Evolutionary conservation across 371 early-diverging fungal species (phyloP).

Genomic region (Mortierella sp.): DNA sequence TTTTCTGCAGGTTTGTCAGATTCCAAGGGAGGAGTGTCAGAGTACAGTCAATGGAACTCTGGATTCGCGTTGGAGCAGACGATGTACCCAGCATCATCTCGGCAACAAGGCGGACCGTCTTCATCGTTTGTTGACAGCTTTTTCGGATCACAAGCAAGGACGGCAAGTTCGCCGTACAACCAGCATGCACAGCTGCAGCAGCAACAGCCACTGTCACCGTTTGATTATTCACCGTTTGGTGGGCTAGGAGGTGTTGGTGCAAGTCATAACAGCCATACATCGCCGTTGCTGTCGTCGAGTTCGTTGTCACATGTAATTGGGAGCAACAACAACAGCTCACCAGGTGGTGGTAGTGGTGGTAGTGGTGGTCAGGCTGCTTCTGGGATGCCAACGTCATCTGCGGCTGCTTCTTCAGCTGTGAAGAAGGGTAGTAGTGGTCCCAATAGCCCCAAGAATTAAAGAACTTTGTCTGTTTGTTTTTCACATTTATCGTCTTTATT

Average conservation of each 20-base stretch:
- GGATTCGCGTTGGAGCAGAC: constrained; percentile 45
- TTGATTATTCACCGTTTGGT: constrained; percentile 38
- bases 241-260: constrained; percentile 15
- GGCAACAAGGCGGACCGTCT: constrained; percentile 21
- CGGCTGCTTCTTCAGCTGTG: not conserved
- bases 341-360: not conserved
- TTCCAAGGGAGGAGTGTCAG: constrained; percentile 29
- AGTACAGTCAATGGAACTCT: constrained; percentile 58
- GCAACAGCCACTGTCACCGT: constrained; percentile 21
- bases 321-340: not conserved
- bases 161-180: constrained; percentile 19
- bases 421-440: not conserved
- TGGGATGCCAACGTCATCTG: not conserved
- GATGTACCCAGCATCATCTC: constrained; percentile 35
- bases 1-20: constrained; percentile 23
- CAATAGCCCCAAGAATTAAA: constrained; percentile 10
- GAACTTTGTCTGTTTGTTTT: not conserved
- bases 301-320: constrained; percentile 2
- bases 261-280: not conserved
- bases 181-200: constrained; percentile 16
- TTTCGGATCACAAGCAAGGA: constrained; percentile 32
- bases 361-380: not conserved
- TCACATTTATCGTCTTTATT: not conserved
- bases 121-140: constrained; percentile 41
- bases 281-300: not conserved